Evolutionary conservation across 352 stramenopile species (phyloP).

Genomic region (Globisporangium okanoganense): DNA sequence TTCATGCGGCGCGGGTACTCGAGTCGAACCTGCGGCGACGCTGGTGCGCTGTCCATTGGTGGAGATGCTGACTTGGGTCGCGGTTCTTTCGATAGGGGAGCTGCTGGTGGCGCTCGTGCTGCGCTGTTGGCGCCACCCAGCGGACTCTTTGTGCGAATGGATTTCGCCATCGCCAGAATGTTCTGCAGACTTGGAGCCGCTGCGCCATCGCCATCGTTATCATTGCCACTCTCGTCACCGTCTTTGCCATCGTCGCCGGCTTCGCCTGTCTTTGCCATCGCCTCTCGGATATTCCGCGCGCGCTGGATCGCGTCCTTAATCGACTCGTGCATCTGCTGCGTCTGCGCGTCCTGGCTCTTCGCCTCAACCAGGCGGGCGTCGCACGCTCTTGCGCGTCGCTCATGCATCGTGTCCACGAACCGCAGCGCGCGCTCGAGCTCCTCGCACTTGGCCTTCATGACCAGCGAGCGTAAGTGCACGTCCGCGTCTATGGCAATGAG

Average conservation of each 20-base stretch:
- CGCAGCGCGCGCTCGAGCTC: conserved; percentile 28
- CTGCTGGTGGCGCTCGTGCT: neutral
- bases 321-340: conserved; percentile 30
- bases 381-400: neutral
- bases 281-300: conserved; percentile 35
- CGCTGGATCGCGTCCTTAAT: conserved; percentile 47
- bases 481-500: conserved; percentile 27
- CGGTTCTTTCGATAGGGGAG: neutral
- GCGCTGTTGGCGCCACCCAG: neutral
- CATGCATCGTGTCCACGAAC: conserved; percentile 12
- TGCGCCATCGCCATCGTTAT: neutral
- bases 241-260: neutral
- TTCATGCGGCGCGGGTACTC: conserved; percentile 52
- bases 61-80: neutral
- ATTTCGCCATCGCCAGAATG: conserved; percentile 35
- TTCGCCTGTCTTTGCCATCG: conserved; percentile 16
- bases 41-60: neutral
- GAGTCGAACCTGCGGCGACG: conserved; percentile 17
- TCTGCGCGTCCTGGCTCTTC: conserved; percentile 16
- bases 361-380: conserved; percentile 3
- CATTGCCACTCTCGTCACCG: neutral
- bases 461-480: conserved; percentile 26
- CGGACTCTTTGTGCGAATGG: conserved; percentile 9
- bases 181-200: conserved; percentile 12
- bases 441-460: conserved; percentile 34